These are phyloP conservation scores for Tetraselmis striata DNA, from an alignment of 139 green algal species.

Conservation along the genomic window DNA sequence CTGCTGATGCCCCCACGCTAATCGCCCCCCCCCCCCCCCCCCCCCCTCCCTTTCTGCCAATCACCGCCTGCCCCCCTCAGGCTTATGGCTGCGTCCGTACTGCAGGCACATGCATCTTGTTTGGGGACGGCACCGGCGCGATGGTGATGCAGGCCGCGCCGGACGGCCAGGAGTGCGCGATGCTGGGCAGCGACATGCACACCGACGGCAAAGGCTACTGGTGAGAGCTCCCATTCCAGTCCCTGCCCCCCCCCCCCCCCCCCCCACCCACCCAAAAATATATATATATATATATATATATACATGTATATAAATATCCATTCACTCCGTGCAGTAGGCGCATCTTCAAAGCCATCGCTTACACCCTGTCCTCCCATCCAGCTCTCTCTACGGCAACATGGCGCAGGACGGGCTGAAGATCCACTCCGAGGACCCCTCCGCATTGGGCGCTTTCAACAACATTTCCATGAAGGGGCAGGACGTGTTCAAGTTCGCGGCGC, in stretches of 20 bases:
- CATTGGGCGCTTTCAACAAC: conserved; percentile 61
- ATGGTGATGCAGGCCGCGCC: conserved; percentile 62
- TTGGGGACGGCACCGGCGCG: conserved; percentile 91
- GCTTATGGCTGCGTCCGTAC: background rate
- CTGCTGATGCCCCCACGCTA: too few relatives aligned
- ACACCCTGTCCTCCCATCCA: background rate
- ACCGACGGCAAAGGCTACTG: conserved; percentile 66
- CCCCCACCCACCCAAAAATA: too few relatives aligned
- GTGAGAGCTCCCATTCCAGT: too few relatives aligned
- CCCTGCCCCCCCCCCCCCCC: too few relatives aligned
- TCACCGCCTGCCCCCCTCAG: background rate
- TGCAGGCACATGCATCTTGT: conserved; percentile 93
- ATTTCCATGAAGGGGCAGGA: conserved; percentile 92
- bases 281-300: too few relatives aligned
- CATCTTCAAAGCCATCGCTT: background rate
- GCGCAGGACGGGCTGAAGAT: conserved; percentile 13
- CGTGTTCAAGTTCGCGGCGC: conserved; percentile 98
- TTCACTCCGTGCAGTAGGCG: background rate
- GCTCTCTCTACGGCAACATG: conserved; percentile 10
- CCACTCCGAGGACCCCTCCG: conserved; percentile 19
- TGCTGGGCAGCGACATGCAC: conserved; percentile 79
- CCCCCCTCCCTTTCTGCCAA: background rate
- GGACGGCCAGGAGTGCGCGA: conserved; percentile 11
- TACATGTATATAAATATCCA: too few relatives aligned
- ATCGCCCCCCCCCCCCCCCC: background rate